A percentile compares a stretch with the other conserved stretches of the same genome.
Evolutionary conservation across 2,329 filamentous ascomycete genomes (phyloP).

Genomic region (Hypoxylon sp.): DNA sequence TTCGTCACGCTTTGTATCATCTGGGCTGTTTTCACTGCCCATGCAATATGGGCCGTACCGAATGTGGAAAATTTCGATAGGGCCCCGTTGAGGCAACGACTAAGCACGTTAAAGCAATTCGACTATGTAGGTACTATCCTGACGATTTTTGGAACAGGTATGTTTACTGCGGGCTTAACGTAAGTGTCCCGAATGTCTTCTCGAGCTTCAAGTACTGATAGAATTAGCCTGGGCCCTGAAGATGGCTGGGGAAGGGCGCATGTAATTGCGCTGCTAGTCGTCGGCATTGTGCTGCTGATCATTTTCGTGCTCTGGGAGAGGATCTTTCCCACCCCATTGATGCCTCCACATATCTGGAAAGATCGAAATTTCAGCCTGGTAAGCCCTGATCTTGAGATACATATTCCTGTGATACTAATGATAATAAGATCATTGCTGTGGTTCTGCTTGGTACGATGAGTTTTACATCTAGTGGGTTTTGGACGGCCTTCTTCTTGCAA

Average conservation of each 20-base stretch:
- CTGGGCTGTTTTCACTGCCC: conserved; percentile 71
- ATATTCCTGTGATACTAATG: conserved; percentile 18
- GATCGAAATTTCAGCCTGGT: conserved; percentile 76
- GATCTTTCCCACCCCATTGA: conserved; percentile 64
- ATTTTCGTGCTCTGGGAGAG: conserved; percentile 76
- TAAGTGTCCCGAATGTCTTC: conserved; percentile 54
- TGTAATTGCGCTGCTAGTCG: conserved; percentile 73
- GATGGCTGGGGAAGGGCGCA: conserved; percentile 75
- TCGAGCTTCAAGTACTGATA: conserved; percentile 25
- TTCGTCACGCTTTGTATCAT: conserved; percentile 76
- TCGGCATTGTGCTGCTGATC: conserved; percentile 70
- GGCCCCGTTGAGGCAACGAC: conserved; percentile 56
- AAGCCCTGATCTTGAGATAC: conserved; percentile 44
- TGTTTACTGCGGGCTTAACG: conserved; percentile 74
- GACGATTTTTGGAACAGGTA: conserved; percentile 75
- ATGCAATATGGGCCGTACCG: conserved; percentile 75
- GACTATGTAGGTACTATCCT: conserved; percentile 73
- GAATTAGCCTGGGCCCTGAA: conserved; percentile 64
- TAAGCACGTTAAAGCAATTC: conserved; percentile 66
- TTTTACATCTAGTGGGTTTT: conserved; percentile 74
- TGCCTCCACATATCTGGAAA: conserved; percentile 70
- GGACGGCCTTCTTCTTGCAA: conserved; percentile 77
- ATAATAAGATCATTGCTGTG: conserved; percentile 66
- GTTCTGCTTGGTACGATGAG: conserved; percentile 74
- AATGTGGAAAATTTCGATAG: conserved; percentile 63